Base-by-base conservation (phyloP, 1,284 basidiomycete genomes). In the Boletus mariae region DNA sequence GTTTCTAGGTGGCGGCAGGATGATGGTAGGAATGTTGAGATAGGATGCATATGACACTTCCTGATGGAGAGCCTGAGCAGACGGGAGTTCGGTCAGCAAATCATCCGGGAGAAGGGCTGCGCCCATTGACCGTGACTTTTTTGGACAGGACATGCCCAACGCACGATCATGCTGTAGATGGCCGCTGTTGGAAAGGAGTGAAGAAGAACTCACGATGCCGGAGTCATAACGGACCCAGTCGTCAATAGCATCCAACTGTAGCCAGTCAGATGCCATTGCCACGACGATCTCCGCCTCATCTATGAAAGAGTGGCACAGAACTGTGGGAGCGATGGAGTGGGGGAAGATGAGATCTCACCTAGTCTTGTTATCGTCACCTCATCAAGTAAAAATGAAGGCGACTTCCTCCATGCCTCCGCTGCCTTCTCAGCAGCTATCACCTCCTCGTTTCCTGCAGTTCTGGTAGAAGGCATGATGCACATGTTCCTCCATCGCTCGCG, bases 161-260 rank as follows among this genome's bases (percentile, higher is more conserved):
- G 54, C 54, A 52, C 42, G 54, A 53, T 38, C 25, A 47, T 45
- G 50, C 26, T 32, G 31, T 47, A 42, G 51, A 52, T 54, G 57
- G 42, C 51, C 47, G 53, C 12, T 46, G 41, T 32, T 44, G 34
- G 52, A 50, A 57, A 13, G 52, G 45, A 49, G 51, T 26, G 49
- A 44, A 49, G 53, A 42, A 76, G 54, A 41, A 77, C 87, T 70
- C 69, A 94, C 93, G 54, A 97, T 87, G 73, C 98, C 97, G 49
- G 94, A 90, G 67, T 99, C 97, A 62, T 96, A 91, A 44, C 97
- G 84, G 54, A 99, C 89, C 75, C 95, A 95, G 66, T 95, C 92
- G 71, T 98, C 94, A 1, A 82, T 75, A 11, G 93, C 87, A 73
- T 99, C 97, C 40, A 99, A 79, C 70, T 98, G 93, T 11, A 99